phyloP scores from a whole-genome alignment of 306 rosid species.

The Acacia melanoxylon region DNA sequence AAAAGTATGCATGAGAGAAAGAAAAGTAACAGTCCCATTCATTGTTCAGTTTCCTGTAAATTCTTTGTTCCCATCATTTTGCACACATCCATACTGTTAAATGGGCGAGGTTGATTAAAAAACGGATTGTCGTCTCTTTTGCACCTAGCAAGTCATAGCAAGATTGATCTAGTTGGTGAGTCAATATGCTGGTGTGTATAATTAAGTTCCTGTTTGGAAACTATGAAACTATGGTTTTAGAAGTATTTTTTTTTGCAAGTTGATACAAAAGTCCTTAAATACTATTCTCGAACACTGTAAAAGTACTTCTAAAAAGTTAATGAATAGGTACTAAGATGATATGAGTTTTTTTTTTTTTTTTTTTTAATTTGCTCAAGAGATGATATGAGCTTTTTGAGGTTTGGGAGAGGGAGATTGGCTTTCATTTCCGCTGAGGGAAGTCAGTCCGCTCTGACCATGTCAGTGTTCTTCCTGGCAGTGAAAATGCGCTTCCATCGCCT shows the following conservation, averaged over 20 bases:
- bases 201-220: background rate
- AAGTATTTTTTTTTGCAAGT: no score
- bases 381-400: background rate
- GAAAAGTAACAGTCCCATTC: constrained; percentile 41
- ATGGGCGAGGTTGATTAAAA: background rate
- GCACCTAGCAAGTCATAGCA: background rate
- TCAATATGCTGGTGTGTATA: background rate
- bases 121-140: background rate
- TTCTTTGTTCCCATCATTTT: constrained; percentile 2
- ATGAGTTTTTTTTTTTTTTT: no score
- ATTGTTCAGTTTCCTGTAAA: constrained; percentile 26
- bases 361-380: no score
- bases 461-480: no score
- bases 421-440: background rate
- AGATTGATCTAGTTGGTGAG: background rate
- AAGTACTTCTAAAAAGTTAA: no score
- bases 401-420: background rate
- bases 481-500: no score
- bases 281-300: no score
- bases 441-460: background rate
- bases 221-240: no score
- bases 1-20: constrained; percentile 64
- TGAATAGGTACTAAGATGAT: no score
- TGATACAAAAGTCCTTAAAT: no score
- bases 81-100: background rate